Evolutionary conservation across 139 green algal species (phyloP), one percentile per base, ranked within the genome.

Genomic region (Picochlorum costavermella): DNA sequence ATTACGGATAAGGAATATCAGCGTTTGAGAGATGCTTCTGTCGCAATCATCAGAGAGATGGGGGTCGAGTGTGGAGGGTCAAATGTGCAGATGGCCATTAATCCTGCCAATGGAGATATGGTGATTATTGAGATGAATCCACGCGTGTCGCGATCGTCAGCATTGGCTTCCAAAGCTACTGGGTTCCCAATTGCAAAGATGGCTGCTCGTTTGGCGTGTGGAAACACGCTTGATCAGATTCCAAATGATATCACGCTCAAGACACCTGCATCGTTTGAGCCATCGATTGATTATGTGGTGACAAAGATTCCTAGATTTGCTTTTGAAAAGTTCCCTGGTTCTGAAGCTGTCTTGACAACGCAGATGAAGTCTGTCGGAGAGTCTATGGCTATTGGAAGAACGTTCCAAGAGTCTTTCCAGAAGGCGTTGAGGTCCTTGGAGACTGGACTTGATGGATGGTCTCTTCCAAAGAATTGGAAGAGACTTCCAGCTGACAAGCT

Each of bases 71-170:
- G 94, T 66, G 94, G 94, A 36, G 93, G 92, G 55, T 92, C 78
- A 67, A 98, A 99, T 74, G 94, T 99, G 67, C 92, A 91, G 71
- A 95, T 97, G 83, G 81, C 84, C 25, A 84, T 98, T 76, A 97
- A 98, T 78, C 93, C 93, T 25, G 79, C 69, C 10, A 64, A 88
- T 46, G 83, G 81, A 26, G 76, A 84, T 75, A 93, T 73, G 90
- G 87, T 61, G 82, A 95, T 98, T 81, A 99, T 99, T 61, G 94
- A 99, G 83, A 99, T 99, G 94, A 99, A 99, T 81, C 94, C 94
- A 1, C 89, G 94, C 59, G 94, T 99, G 43, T 88, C 71, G 46
- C 86, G 92, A 64, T 98, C 94, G n/a, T 97, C 89, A 2, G 94
- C 94, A 0, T 83, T 99, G 50, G 94, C 94, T 17, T 98, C 92